Evolutionary conservation across 257 asterid genomes (phyloP).

Genomic region (Scutellaria baicalensis): DNA sequence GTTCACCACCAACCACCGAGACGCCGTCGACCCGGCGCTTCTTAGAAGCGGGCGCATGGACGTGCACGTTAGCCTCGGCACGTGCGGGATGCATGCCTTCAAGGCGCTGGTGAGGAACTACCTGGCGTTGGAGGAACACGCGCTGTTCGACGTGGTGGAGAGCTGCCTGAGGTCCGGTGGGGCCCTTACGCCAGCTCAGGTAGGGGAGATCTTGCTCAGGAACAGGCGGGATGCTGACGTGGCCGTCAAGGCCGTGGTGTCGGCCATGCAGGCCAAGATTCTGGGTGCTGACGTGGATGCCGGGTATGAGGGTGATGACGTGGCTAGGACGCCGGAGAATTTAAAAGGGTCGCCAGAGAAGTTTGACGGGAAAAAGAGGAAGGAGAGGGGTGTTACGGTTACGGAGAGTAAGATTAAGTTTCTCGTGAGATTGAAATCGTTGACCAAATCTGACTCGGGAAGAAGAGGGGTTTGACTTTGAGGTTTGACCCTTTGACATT

Average conservation of each 20-base stretch:
- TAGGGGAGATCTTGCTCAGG: conserved; percentile 40
- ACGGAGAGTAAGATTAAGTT: conserved; percentile 32
- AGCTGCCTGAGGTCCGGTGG: conserved; percentile 47
- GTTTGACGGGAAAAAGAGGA: conserved; percentile 18
- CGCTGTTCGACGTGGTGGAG: conserved; percentile 34
- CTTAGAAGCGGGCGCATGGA: conserved; percentile 62
- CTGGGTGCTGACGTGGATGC: conserved; percentile 27
- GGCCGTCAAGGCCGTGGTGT: conserved; percentile 23
- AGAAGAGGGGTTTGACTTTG: conserved; percentile 24
- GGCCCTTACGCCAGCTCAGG: conserved; percentile 41
- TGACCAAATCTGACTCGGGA: conserved; percentile 42
- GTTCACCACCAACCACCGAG: conserved; percentile 37
- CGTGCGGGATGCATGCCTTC: conserved; percentile 50
- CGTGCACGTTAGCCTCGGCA: conserved; percentile 53
- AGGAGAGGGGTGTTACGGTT: conserved; percentile 18
- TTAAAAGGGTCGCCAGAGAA: conserved; percentile 18
- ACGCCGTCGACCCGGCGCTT: conserved; percentile 44
- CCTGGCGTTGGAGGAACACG: conserved; percentile 38
- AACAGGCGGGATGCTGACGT: conserved; percentile 24
- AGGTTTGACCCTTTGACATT: background rate
- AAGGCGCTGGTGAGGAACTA: conserved; percentile 44
- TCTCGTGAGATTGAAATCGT: conserved; percentile 31
- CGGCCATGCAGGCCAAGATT: conserved; percentile 41
- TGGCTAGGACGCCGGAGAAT: conserved; percentile 16
- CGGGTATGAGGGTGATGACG: conserved; percentile 11